Evolutionary conservation across 2,329 filamentous ascomycete genomes (phyloP), one percentile per base, ranked within the genome.

Genomic region (Cercospora sp.): DNA sequence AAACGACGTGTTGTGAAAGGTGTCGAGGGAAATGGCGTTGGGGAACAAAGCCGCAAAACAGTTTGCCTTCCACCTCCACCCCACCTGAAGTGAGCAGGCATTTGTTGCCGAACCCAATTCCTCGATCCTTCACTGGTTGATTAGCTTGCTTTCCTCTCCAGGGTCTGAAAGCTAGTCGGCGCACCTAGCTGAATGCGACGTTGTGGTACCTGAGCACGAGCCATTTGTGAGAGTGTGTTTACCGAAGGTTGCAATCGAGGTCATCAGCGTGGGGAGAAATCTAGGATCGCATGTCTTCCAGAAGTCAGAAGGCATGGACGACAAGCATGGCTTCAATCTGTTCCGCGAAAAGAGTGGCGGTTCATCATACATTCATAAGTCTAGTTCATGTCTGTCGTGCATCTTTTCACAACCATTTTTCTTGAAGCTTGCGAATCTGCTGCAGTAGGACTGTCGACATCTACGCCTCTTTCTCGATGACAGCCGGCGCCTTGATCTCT

Each of bases 401-500:
- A n/a, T n/a, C 28, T 18, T 34, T 30, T 58, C 24, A 30, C 3
- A 57, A 18, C 28, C 53, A 12, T 12, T 3, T 58, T 9, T n/a
- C 53, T 51, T 51, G 21, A 21, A 51, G 24, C 28, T 30, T 4
- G 13, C 26, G 53, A 28, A 30, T 30, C 7, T 58, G 53, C 13
- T 32, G 45, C 53, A 58, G 26, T 58, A 9, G 53, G 32, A 30
- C 26, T 34, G 53, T 34, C 26, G 30, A 34, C 53, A 28, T 57
- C 53, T 58, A 58, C 72, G 32, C 67, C 70, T 88, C 86, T 77
- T 85, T 87, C 79, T 90, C 88, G 74, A 90, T 87, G 61, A 89
- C 84, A 2, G 88, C 88, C 12, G 88, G 88, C 18, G 88, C 87
- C 78, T 86, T 88, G 79, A 90, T 84, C 69, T 87, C 85, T 71